Base-by-base conservation (phyloP, 441 rosid genomes). In the Pelargonium citronellum region DNA sequence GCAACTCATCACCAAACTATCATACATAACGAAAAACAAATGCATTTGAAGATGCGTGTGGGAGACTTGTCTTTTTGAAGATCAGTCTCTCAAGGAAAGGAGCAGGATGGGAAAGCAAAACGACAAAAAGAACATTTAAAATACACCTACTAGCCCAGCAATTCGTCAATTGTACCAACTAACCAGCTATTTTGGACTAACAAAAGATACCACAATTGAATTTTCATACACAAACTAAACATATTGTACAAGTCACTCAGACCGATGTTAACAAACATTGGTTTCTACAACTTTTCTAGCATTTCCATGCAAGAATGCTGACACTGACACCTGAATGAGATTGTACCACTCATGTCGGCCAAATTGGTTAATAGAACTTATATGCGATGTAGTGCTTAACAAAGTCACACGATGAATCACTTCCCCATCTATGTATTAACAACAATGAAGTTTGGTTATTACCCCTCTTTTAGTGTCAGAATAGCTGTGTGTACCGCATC, bases 401-500 rank as follows among this genome's bases (percentile, higher is more conserved):
- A 55, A 55, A 55, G 22, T 55, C 22, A 55, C 61, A 55, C 7
- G 7, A 55, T 15, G 61, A 16, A 55, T 4, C 17, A 55, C 46
- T 51, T 17, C 34, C 7, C 17, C 43, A 10, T 30, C 34, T 41
- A 51, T 41, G 1, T 55, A 37, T 44, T 27, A 30, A 53, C 65
- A 20, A 20, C 1, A 34, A 24, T 51, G 58, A 69, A 62, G 60
- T 58, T 22, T 37, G 24, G 12, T n/a, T 70, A 84, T 63, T 76
- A 95, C 99, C 99, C 99, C 83, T 95, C 98, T 81, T 95, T 92
- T 79, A 92, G 73, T 9, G 99, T 92, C 79, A 92, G 73, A 53
- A 95, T 92, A 4, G 99, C 98, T 1, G 99, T 95, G 86, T 95
- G 99, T 47, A 95, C 95, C 44, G 98, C 99, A 85, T 92, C 97